A percentile compares a stretch with the other conserved stretches of the same genome.
Evolutionary conservation across 1,284 basidiomycete species (phyloP).

Genomic region (Ustilago cynodontis): DNA sequence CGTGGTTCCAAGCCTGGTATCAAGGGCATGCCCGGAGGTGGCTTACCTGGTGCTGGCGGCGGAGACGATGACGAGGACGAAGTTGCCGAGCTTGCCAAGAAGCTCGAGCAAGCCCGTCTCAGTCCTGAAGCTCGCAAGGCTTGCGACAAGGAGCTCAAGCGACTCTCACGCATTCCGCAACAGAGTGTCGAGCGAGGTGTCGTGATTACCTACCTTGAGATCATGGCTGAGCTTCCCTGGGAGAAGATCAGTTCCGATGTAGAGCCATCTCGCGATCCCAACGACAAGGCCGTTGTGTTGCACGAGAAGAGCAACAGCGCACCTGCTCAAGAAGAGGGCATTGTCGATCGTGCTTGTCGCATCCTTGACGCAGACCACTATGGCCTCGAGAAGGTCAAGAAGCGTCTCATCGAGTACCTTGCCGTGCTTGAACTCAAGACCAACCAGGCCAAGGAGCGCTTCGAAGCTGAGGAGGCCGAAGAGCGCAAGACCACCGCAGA

Average conservation of each 20-base stretch:
- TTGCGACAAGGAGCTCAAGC: constrained; percentile 68
- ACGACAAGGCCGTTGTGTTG: constrained; percentile 37
- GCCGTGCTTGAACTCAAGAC: constrained; percentile 71
- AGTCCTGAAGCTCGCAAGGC: constrained; percentile 65
- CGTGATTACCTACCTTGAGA: constrained; percentile 69
- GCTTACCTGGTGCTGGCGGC: constrained; percentile 35
- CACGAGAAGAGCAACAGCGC: constrained; percentile 26
- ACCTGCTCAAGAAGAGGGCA: constrained; percentile 45
- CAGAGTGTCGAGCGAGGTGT: constrained; percentile 69
- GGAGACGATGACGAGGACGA: constrained; percentile 65
- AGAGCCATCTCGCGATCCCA: constrained; percentile 25
- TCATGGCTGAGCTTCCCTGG: constrained; percentile 70
- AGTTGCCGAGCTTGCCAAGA: constrained; percentile 60
- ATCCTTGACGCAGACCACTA: constrained; percentile 72
- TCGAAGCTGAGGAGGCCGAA: constrained; percentile 52
- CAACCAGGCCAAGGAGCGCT: constrained; percentile 62
- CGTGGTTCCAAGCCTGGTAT: constrained; percentile 39
- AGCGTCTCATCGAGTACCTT: constrained; percentile 71
- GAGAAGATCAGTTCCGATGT: constrained; percentile 63
- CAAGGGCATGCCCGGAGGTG: constrained; percentile 23
- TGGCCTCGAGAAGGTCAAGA: constrained; percentile 72
- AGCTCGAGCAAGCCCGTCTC: constrained; percentile 58
- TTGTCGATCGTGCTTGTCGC: constrained; percentile 62
- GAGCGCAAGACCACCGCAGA: constrained; percentile 41
- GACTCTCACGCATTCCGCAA: constrained; percentile 64